A percentile compares a stretch with the other conserved stretches of the same genome.
Evolutionary conservation across 495 filamentous ascomycete species (phyloP).

Genomic region (Apiosordaria backusii): DNA sequence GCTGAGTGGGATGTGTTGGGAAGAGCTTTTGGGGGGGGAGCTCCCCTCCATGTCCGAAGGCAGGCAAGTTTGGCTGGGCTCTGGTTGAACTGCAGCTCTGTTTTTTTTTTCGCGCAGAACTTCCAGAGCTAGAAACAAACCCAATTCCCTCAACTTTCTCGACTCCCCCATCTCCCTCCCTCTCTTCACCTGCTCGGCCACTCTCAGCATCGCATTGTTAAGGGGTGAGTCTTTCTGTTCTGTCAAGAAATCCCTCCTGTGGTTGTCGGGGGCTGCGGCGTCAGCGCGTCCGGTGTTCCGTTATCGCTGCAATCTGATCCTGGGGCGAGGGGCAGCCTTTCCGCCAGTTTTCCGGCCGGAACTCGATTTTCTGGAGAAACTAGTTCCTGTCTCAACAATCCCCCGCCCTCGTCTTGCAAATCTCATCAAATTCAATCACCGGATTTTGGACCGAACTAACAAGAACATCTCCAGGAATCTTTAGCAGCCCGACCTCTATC

Average conservation of each 20-base stretch:
- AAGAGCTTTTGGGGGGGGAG: slow-evolving; percentile 16
- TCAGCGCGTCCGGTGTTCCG: neutral
- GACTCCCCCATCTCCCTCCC: neutral
- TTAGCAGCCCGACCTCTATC: neutral
- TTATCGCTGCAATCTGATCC: slow-evolving; percentile 5
- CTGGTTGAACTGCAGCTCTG: slow-evolving; percentile 7
- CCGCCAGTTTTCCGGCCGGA: neutral
- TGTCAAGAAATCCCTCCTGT: neutral
- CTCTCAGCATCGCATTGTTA: slow-evolving; percentile 1
- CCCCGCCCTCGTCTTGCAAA: too few relatives aligned
- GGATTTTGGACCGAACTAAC: neutral
- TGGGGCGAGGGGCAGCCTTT: neutral
- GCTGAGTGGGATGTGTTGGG: slow-evolving; percentile 22
- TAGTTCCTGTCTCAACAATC: neutral
- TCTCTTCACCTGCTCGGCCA: neutral
- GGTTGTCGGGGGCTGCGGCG: neutral
- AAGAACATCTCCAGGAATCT: neutral
- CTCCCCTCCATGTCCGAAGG: slow-evolving; percentile 12
- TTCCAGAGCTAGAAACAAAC: neutral
- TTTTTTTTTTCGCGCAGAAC: slow-evolving; percentile 20
- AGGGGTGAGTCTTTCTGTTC: neutral
- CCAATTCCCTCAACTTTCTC: slow-evolving; percentile 7
- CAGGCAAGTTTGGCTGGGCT: neutral
- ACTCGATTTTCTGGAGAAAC: neutral
- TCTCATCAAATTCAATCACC: neutral